A percentile compares a stretch with the other conserved stretches of the same genome.
Conservation (phyloP, 1,139 yeast genomes). For the Sugiyamaella pinicola region DNA sequence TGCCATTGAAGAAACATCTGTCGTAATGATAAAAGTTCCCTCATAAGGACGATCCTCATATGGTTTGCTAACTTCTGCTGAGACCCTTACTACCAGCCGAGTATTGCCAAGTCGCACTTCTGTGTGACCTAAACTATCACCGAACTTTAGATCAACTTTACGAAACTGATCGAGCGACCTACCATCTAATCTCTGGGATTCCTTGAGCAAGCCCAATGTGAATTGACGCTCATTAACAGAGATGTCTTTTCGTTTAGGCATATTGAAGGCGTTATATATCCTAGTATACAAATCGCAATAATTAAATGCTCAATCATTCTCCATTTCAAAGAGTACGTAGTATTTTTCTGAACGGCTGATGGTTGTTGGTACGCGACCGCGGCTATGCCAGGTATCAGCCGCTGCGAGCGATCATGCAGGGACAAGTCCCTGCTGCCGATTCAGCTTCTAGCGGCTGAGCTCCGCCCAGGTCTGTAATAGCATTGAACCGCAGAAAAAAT, state of each 20-base stretch:
- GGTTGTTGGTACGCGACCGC: too few relatives aligned
- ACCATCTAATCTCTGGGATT: constrained; percentile 68
- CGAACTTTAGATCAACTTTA: constrained; percentile 61
- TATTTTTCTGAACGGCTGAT: too few relatives aligned
- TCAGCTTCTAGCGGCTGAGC: too few relatives aligned
- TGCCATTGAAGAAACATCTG: constrained; percentile 90
- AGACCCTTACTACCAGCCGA: constrained; percentile 68
- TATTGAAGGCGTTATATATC: too few relatives aligned
- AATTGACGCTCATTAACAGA: constrained; percentile 67
- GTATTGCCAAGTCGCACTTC: constrained; percentile 77
- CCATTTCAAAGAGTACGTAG: too few relatives aligned
- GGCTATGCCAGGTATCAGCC: too few relatives aligned
- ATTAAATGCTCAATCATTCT: too few relatives aligned
- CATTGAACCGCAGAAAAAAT: too few relatives aligned
- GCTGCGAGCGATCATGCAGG: too few relatives aligned
- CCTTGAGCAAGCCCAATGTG: constrained; percentile 62
- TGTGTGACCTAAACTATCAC: constrained; percentile 77
- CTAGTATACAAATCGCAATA: too few relatives aligned
- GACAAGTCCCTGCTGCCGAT: too few relatives aligned
- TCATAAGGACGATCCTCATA: constrained; percentile 93
- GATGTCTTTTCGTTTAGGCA: constrained; percentile 64
- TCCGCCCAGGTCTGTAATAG: too few relatives aligned
- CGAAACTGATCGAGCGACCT: constrained; percentile 67
- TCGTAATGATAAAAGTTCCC: constrained; percentile 79
- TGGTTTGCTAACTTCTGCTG: constrained; percentile 80